Base-by-base conservation (phyloP, 2,329 filamentous ascomycete species). In the Penicillium sp. region DNA sequence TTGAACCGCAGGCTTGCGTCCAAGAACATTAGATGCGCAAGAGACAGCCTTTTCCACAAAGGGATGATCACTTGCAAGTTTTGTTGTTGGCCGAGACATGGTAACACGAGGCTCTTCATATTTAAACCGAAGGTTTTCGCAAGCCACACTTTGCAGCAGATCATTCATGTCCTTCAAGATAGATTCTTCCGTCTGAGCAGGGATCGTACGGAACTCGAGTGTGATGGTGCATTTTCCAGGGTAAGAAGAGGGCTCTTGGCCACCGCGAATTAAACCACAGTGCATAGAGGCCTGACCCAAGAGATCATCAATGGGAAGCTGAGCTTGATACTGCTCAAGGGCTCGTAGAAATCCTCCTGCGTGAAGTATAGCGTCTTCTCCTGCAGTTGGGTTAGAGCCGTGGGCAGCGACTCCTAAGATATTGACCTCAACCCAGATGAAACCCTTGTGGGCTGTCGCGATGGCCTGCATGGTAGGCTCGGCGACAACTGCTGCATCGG, bases 241-340 rank as follows among this genome's bases (percentile, higher is more conserved):
- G 45, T 82, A 82, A 0, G 77, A 80, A 0, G 79, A 79, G 0
- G 69, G 66, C 45, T 82, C 80, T 48, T 81, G 77, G 0, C 79
- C 79, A 1, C 80, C 79, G 11, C 69, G 69, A 39, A 81, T 76
- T 5, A 78, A 53, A 0, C 76, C 76, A 4, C 76, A 77, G 42
- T 82, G 80, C 3, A 80, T 62, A 2, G 70, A 75, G 5, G 70
- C 73, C 8, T 63, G 68, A 0, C 74, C 78, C 2, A 75, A 54
- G 0, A 60, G 56, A 16, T 76, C 69, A 4, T 68, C 60, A 0
- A 62, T 51, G 0, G 68, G 63, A 1, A 81, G 60, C 5, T 55
- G 46, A n/a, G 67, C 53, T 1, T 70, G 69, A 48, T 79, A 75
- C 20, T 68, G 59, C 44, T 79, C 74, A 9, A 82, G 62, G 39